Evolutionary conservation across 2,329 filamentous ascomycete species (phyloP).

Genomic region (Clarireedia paspali): DNA sequence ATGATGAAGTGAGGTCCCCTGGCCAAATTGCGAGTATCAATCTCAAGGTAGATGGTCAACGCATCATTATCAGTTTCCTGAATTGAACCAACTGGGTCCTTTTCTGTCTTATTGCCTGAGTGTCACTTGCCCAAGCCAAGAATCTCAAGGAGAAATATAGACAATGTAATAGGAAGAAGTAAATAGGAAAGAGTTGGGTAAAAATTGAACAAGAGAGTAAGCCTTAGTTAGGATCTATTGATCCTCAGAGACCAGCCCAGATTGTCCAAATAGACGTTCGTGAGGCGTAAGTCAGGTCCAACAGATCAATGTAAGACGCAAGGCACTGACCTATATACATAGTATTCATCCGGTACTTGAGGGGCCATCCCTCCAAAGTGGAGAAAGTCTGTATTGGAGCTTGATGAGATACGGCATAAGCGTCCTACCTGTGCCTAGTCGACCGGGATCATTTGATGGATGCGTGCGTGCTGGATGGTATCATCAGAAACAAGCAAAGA

Average conservation of each 20-base stretch:
- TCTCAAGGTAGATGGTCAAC: slow-evolving; percentile 4
- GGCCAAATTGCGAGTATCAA: neutral
- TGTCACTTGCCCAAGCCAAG: slow-evolving; percentile 22
- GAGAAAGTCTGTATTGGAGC: slow-evolving; percentile 6
- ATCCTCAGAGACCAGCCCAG: slow-evolving; percentile 5
- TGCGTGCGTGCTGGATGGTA: slow-evolving; percentile 1
- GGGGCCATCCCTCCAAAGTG: neutral
- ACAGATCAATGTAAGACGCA: neutral
- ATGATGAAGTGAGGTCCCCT: slow-evolving; percentile 9
- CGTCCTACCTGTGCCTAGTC: neutral
- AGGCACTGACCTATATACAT: slow-evolving; percentile 9
- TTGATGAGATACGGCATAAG: slow-evolving; percentile 1
- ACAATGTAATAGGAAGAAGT: slow-evolving; percentile 16
- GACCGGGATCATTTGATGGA: slow-evolving; percentile 6
- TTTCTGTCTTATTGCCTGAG: neutral
- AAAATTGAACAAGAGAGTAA: slow-evolving; percentile 34
- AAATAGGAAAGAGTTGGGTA: neutral
- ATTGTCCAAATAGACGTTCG: neutral
- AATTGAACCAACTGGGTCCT: slow-evolving; percentile 7
- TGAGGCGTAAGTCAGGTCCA: slow-evolving; percentile 3
- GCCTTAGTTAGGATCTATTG: slow-evolving; percentile 48
- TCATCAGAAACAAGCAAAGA: slow-evolving; percentile 8
- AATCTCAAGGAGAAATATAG: slow-evolving; percentile 31
- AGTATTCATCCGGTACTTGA: neutral
- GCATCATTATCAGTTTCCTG: slow-evolving; percentile 5